Conservation (phyloP, 441 rosid genomes). For the Erodium trifolium region DNA sequence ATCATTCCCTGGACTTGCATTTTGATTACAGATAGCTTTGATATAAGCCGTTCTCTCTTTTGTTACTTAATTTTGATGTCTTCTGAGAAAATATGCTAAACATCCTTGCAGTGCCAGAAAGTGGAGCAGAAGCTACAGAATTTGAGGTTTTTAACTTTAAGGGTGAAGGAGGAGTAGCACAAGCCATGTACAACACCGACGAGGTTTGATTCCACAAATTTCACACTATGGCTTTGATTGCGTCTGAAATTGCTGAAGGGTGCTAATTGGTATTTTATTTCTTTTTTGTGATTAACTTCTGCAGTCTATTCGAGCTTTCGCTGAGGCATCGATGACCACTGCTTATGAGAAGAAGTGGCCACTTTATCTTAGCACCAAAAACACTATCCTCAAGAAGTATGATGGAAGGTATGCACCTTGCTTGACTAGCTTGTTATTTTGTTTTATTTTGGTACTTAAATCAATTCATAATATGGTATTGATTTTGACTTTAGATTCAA, state of each 20-base stretch:
- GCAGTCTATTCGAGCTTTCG: constrained; percentile 83
- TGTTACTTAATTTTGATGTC: constrained; percentile 10
- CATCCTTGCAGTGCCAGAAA: constrained; percentile 19
- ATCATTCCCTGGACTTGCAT: not conserved
- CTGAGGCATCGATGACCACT: constrained; percentile 85
- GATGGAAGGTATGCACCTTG: constrained; percentile 72
- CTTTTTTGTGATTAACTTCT: not conserved
- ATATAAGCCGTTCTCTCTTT: not conserved
- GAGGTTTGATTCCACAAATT: constrained; percentile 11
- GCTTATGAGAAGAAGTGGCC: constrained; percentile 94
- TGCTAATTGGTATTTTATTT: not conserved
- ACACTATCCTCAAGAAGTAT: constrained; percentile 81
- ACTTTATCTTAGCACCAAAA: constrained; percentile 91
- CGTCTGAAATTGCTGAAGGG: not conserved
- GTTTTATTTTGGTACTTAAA: constrained; percentile 4
- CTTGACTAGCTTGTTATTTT: constrained; percentile 7
- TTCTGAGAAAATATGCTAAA: constrained; percentile 20
- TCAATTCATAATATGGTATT: not conserved
- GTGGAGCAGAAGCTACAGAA: constrained; percentile 15
- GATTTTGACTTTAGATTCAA: constrained; percentile 53
- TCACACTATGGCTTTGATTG: not conserved
- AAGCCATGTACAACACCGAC: constrained; percentile 24
- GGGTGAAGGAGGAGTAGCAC: constrained; percentile 22
- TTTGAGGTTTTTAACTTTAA: constrained; percentile 19
- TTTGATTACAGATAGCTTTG: not conserved